phyloP scores from a whole-genome alignment of 83 land plant species.

The Picea abies region DNA sequence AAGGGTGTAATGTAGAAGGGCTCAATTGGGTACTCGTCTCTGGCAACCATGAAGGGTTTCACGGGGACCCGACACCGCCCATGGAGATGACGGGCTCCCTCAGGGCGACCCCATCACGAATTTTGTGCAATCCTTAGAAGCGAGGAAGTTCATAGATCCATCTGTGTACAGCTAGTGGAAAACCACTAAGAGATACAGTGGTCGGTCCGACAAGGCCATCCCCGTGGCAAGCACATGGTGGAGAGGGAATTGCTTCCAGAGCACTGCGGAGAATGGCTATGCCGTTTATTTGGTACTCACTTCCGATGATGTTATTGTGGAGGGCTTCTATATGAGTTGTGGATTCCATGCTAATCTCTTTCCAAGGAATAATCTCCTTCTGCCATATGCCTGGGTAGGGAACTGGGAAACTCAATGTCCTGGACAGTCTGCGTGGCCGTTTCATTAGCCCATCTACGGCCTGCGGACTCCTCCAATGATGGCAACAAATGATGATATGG shows the following conservation, averaged over 20 bases:
- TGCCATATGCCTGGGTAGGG: slow-evolving; percentile 57
- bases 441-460: slow-evolving; percentile 48
- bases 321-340: slow-evolving; percentile 57
- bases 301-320: slow-evolving; percentile 42
- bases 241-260: slow-evolving; percentile 1
- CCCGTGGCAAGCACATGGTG: slow-evolving; percentile 27
- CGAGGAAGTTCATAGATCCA: slow-evolving; percentile 6
- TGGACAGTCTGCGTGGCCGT: slow-evolving; percentile 67
- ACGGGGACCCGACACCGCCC: slow-evolving; percentile 5
- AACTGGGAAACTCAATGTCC: slow-evolving; percentile 62
- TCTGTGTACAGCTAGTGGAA: slow-evolving; percentile 64
- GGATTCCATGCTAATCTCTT: slow-evolving; percentile 29
- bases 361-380: background rate
- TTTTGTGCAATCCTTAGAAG: slow-evolving; percentile 30
- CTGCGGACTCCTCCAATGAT: slow-evolving; percentile 41
- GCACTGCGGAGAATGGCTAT: slow-evolving; percentile 1
- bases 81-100: slow-evolving; percentile 15
- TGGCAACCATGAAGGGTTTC: slow-evolving; percentile 21
- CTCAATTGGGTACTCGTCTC: slow-evolving; percentile 12
- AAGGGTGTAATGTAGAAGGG: slow-evolving; percentile 16
- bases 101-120: slow-evolving; percentile 20
- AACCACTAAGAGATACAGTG: slow-evolving; percentile 23
- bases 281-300: slow-evolving; percentile 44
- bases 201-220: slow-evolving; percentile 4
- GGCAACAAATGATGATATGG: slow-evolving; percentile 59